A percentile compares a stretch with the other conserved stretches of the same genome.
These are phyloP conservation scores for Septoria linicola DNA, from an alignment of 2,329 filamentous ascomycete genomes.

Conservation along the genomic window DNA sequence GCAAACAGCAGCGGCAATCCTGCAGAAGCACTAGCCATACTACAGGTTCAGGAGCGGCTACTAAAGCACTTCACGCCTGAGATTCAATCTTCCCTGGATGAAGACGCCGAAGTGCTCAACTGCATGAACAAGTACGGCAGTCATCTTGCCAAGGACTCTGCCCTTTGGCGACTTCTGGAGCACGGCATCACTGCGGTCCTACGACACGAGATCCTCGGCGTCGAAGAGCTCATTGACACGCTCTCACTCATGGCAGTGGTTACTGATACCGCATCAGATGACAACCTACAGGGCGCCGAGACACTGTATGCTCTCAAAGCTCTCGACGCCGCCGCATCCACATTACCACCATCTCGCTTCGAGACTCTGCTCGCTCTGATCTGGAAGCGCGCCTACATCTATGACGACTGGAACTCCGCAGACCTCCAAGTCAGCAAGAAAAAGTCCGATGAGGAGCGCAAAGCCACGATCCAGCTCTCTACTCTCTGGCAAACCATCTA, in stretches of 20 bases:
- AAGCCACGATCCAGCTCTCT: conserved; percentile 53
- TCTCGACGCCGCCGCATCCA: conserved; percentile 54
- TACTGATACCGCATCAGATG: conserved; percentile 46
- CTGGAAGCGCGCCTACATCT: conserved; percentile 82
- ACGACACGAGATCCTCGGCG: conserved; percentile 64
- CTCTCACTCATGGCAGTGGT: conserved; percentile 71
- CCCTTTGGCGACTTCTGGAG: conserved; percentile 69
- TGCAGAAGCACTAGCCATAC: conserved; percentile 61
- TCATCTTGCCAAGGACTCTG: conserved; percentile 57
- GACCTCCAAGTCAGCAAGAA: conserved; percentile 51
- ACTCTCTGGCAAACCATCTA: conserved; percentile 50
- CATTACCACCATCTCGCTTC: conserved; percentile 54
- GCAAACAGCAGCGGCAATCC: background rate
- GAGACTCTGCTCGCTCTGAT: conserved; percentile 62
- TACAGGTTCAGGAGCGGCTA: conserved; percentile 76
- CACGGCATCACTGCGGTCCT: conserved; percentile 69
- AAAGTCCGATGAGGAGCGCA: conserved; percentile 66
- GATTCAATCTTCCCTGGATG: conserved; percentile 72
- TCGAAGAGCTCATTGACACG: conserved; percentile 65
- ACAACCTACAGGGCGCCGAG: conserved; percentile 55
- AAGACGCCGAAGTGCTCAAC: conserved; percentile 72
- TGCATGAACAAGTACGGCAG: conserved; percentile 65
- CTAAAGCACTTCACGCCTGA: conserved; percentile 69
- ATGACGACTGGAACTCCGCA: conserved; percentile 75
- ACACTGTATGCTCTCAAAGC: conserved; percentile 72